A percentile compares a stretch with the other conserved stretches of the same genome.
phyloP scores from a whole-genome alignment of 352 stramenopile species.

The Phytophthora cactorum region DNA sequence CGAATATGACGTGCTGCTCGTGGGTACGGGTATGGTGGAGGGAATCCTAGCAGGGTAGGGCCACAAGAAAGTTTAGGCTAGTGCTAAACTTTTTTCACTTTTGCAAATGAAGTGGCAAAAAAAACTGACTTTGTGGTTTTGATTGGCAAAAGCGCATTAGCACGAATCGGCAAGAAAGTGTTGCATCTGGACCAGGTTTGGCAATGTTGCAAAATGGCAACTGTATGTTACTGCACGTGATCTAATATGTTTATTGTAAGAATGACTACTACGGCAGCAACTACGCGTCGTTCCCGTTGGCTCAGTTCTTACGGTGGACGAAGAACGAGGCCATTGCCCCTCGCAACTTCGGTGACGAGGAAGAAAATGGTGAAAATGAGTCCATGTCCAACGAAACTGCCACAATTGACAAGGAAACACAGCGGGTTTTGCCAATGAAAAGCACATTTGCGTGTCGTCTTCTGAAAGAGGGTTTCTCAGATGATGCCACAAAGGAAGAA shows the following conservation, averaged over 20 bases:
- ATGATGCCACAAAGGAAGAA: slow-evolving; percentile 42
- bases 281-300: slow-evolving; percentile 72
- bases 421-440: slow-evolving; percentile 44
- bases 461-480: slow-evolving; percentile 47
- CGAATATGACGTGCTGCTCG: slow-evolving; percentile 77
- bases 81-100: slow-evolving; percentile 2
- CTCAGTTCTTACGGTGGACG: slow-evolving; percentile 65
- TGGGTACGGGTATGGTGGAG: slow-evolving; percentile 85
- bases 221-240: not conserved
- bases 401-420: slow-evolving; percentile 10
- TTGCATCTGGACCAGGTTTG: slow-evolving; percentile 78
- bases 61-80: slow-evolving; percentile 2
- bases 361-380: slow-evolving; percentile 20
- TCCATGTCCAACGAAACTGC: not conserved
- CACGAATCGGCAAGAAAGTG: slow-evolving; percentile 74
- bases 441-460: slow-evolving; percentile 57
- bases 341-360: slow-evolving; percentile 44
- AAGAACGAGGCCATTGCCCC: slow-evolving; percentile 50
- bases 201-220: slow-evolving; percentile 6
- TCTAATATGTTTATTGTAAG: slow-evolving; percentile 29
- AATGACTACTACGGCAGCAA: slow-evolving; percentile 88
- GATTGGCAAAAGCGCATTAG: slow-evolving; percentile 49
- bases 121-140: slow-evolving; percentile 3
- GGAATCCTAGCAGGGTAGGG: slow-evolving; percentile 75
- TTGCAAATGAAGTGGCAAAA: slow-evolving; percentile 11